Evolutionary conservation across 805 yeast genomes (phyloP).

Genomic region (Komagataella populi): DNA sequence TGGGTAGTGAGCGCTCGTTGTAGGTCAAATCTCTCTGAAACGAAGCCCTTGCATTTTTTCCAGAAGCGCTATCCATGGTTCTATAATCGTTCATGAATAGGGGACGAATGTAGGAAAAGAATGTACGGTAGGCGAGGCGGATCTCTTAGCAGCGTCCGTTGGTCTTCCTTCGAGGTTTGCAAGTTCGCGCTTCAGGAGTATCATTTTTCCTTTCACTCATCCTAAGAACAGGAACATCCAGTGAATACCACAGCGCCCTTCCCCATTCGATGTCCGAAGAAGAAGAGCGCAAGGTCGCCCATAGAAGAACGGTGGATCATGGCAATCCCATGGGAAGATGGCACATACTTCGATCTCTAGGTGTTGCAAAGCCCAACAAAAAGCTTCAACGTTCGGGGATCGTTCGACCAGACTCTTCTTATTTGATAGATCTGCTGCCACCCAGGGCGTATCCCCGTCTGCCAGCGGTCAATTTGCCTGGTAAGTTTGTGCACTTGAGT

Average conservation of each 20-base stretch:
- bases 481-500: conserved; percentile 81
- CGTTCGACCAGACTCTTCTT: conserved; percentile 58
- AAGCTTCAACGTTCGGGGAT: conserved; percentile 24
- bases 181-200: background rate
- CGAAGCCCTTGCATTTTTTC: background rate
- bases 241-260: background rate
- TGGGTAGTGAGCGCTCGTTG: background rate
- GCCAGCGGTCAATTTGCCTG: conserved; percentile 49
- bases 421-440: conserved; percentile 50
- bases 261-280: background rate
- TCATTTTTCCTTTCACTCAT: background rate
- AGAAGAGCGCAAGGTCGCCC: conserved; percentile 27
- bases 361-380: conserved; percentile 19
- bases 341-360: conserved; percentile 32
- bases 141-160: background rate
- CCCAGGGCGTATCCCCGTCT: conserved; percentile 40
- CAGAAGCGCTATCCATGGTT: background rate
- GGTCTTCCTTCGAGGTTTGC: background rate
- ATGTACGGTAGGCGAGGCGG: background rate
- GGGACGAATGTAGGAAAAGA: background rate
- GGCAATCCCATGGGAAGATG: conserved; percentile 64
- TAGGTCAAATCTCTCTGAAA: background rate
- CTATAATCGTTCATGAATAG: background rate
- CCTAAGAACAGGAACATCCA: background rate
- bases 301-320: conserved; percentile 65